Conservation (phyloP, 2,329 filamentous ascomycete genomes). For the Calonectria fujianensis region DNA sequence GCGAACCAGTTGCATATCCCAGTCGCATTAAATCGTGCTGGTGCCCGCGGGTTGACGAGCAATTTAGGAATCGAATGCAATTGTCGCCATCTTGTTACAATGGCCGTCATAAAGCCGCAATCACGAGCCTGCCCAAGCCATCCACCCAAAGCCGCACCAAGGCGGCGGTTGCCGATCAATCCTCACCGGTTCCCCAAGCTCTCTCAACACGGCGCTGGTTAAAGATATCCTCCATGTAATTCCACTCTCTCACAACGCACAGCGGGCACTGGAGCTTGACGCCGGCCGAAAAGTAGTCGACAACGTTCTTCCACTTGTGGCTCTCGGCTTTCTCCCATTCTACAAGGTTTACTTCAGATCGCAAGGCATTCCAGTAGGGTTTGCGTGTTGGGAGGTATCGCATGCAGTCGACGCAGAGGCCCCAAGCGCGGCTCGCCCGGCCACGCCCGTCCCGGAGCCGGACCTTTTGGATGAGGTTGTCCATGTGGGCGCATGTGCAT, state of each 20-base stretch:
- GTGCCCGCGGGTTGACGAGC: not conserved
- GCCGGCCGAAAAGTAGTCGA: slow-evolving; percentile 45
- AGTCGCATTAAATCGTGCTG: not conserved
- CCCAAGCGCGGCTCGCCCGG: slow-evolving; percentile 41
- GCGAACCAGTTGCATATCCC: slow-evolving; percentile 27
- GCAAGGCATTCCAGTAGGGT: slow-evolving; percentile 46
- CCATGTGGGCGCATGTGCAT: slow-evolving; percentile 44
- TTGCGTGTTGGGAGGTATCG: slow-evolving; percentile 48
- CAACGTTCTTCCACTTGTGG: slow-evolving; percentile 34
- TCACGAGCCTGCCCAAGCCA: not conserved
- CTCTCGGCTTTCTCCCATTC: slow-evolving; percentile 38
- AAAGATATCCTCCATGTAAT: slow-evolving; percentile 16
- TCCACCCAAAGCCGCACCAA: slow-evolving; percentile 7
- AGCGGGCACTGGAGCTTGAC: slow-evolving; percentile 51
- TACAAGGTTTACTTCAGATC: not conserved
- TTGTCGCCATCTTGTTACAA: slow-evolving; percentile 4
- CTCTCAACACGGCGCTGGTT: not conserved
- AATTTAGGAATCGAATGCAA: not conserved
- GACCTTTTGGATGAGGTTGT: slow-evolving; percentile 44
- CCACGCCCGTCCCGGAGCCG: slow-evolving; percentile 44
- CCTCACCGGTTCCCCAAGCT: not conserved
- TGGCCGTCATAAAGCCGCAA: slow-evolving; percentile 4
- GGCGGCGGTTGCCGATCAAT: slow-evolving; percentile 8
- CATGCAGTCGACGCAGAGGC: slow-evolving; percentile 52
- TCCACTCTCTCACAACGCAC: slow-evolving; percentile 40